Evolutionary conservation across 441 rosid species (phyloP).

Genomic region (Syzygium syzygioides): DNA sequence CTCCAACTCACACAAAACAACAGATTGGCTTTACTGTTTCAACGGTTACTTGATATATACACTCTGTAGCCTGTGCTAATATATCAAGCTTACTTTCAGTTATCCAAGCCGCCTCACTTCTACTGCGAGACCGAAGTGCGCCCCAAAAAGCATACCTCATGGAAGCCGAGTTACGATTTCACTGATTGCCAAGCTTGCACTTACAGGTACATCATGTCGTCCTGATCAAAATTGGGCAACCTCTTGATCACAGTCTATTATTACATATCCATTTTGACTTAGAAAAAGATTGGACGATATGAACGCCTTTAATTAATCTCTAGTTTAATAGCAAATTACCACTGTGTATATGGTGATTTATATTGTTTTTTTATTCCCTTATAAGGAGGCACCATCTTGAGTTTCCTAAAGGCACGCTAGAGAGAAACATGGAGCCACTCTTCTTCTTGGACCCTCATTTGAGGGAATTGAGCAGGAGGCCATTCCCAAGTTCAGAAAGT

Average conservation of each 20-base stretch:
- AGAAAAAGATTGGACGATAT: neutral
- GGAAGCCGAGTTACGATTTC: neutral
- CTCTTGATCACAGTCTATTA: neutral
- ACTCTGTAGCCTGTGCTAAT: neutral
- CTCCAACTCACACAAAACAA: neutral
- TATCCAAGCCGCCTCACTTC: neutral
- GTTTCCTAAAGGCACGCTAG: neutral
- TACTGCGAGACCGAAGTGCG: neutral
- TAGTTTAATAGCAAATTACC: neutral
- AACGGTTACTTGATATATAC: neutral
- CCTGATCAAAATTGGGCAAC: neutral
- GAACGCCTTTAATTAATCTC: neutral
- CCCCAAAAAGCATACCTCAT: neutral
- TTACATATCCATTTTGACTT: neutral
- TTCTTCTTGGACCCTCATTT: neutral
- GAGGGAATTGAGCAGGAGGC: neutral
- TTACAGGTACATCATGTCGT: neutral
- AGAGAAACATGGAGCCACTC: neutral
- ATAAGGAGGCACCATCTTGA: neutral
- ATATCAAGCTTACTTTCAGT: neutral
- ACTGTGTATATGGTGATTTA: neutral
- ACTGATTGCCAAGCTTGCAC: neutral
- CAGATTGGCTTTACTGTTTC: neutral
- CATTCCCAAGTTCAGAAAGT: neutral
- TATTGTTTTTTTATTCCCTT: neutral